Evolutionary conservation across 2,329 filamentous ascomycete species (phyloP).

Genomic region (Colletotrichum euphorbiae): DNA sequence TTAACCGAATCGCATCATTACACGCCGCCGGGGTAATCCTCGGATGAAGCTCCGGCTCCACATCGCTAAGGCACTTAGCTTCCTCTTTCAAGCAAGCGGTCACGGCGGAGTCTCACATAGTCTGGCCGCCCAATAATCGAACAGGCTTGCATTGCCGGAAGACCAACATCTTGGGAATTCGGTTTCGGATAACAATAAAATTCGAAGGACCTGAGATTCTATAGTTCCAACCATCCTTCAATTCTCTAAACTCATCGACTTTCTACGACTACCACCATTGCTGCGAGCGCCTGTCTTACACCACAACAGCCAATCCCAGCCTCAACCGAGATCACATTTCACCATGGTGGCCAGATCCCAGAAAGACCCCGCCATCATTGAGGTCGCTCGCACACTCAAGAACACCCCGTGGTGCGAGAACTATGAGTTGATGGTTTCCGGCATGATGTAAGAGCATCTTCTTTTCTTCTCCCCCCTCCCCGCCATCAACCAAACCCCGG

Average conservation of each 20-base stretch:
- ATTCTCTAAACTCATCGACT: too few species aligned
- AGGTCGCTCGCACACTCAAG: conserved; percentile 2
- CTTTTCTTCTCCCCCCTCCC: too few species aligned
- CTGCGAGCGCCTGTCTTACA: too few species aligned
- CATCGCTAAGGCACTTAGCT: too few species aligned
- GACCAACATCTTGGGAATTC: not conserved
- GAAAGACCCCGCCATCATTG: conserved; percentile 26
- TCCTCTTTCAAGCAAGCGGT: too few species aligned
- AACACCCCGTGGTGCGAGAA: conserved; percentile 28
- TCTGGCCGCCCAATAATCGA: not conserved
- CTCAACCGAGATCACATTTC: not conserved
- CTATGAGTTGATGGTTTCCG: conserved; percentile 36
- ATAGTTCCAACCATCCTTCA: too few species aligned
- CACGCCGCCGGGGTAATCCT: not conserved
- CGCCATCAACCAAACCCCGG: too few species aligned
- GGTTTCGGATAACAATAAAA: too few species aligned
- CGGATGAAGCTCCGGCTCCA: not conserved
- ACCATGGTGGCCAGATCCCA: conserved; percentile 8
- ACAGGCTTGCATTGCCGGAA: not conserved
- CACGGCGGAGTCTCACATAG: conserved; percentile 10
- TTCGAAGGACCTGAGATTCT: too few species aligned
- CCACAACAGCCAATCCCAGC: not conserved
- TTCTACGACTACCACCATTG: not conserved
- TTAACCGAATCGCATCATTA: not conserved
- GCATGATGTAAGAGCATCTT: conserved; percentile 20